These are phyloP conservation scores for Monilinia laxa DNA, from an alignment of 2,329 filamentous ascomycete genomes.

Conservation along the genomic window DNA sequence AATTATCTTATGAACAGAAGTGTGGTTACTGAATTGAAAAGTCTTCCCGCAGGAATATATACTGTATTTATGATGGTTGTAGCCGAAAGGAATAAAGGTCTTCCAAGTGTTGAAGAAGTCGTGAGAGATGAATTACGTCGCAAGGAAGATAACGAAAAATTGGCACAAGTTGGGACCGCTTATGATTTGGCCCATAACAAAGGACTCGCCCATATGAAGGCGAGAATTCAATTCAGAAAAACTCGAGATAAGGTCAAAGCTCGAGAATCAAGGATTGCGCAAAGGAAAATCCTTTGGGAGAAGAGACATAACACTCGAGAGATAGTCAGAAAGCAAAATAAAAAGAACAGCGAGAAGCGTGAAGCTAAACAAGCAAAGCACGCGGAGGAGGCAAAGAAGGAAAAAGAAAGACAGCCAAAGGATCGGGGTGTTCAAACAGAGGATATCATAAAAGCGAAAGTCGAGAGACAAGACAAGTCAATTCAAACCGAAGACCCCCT, in stretches of 20 bases:
- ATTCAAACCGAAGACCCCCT: constrained; percentile 34
- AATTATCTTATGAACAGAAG: constrained; percentile 59
- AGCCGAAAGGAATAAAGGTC: constrained; percentile 47
- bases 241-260: constrained; percentile 34
- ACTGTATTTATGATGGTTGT: constrained; percentile 57
- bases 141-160: constrained; percentile 56
- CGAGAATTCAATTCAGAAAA: constrained; percentile 47
- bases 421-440: constrained; percentile 36
- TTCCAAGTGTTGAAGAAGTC: constrained; percentile 54
- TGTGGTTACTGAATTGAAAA: constrained; percentile 57
- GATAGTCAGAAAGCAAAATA: constrained; percentile 44
- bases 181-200: constrained; percentile 63
- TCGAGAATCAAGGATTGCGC: constrained; percentile 46
- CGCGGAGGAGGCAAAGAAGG: constrained; percentile 44
- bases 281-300: constrained; percentile 51
- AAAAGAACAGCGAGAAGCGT: constrained; percentile 45
- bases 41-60: constrained; percentile 57
- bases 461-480: constrained; percentile 31
- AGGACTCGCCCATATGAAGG: constrained; percentile 52
- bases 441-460: constrained; percentile 24
- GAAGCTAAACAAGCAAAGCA: constrained; percentile 44
- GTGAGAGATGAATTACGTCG: constrained; percentile 52
- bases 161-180: constrained; percentile 56
- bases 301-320: constrained; percentile 46
- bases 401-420: constrained; percentile 42